phyloP scores from a whole-genome alignment of 169 alveolate genomes.

The Cryptosporidium tyzzeri region DNA sequence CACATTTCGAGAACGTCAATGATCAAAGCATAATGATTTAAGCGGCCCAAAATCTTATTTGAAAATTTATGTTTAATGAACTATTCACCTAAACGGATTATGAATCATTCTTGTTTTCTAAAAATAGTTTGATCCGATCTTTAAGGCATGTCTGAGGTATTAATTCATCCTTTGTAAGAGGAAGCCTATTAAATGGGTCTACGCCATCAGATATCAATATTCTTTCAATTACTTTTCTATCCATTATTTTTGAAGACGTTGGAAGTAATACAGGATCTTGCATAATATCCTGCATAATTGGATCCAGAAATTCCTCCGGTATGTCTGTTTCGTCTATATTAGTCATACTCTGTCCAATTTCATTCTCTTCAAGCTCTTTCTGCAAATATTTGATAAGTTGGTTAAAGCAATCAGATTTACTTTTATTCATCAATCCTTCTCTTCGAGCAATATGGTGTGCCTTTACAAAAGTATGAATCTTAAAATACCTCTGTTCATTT shows the following conservation, averaged over 20 bases:
- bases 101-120: slow-evolving; percentile 69
- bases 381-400: slow-evolving; percentile 75
- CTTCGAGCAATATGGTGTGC: slow-evolving; percentile 85
- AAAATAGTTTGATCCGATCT: slow-evolving; percentile 82
- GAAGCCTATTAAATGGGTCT: slow-evolving; percentile 93
- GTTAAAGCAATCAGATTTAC: slow-evolving; percentile 68
- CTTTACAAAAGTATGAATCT: slow-evolving; percentile 82
- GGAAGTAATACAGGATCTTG: slow-evolving; percentile 93
- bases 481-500: slow-evolving; percentile 85
- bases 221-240: slow-evolving; percentile 90
- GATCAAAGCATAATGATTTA: background rate
- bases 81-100: background rate
- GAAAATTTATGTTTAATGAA: background rate
- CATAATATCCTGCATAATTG: slow-evolving; percentile 92
- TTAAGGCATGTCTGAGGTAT: slow-evolving; percentile 90
- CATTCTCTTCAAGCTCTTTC: slow-evolving; percentile 63
- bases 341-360: slow-evolving; percentile 48
- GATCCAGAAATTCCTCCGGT: slow-evolving; percentile 93
- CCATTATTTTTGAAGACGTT: slow-evolving; percentile 89
- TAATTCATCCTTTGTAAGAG: slow-evolving; percentile 88
- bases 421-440: slow-evolving; percentile 78
- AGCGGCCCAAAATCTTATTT: too few species aligned
- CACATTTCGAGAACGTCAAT: background rate
- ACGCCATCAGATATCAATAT: slow-evolving; percentile 92
- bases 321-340: slow-evolving; percentile 82